Evolutionary conservation across 2,329 filamentous ascomycete species (phyloP), one percentile per base, ranked within the genome.

Genomic region (Magnaporthiopsis incrustans): DNA sequence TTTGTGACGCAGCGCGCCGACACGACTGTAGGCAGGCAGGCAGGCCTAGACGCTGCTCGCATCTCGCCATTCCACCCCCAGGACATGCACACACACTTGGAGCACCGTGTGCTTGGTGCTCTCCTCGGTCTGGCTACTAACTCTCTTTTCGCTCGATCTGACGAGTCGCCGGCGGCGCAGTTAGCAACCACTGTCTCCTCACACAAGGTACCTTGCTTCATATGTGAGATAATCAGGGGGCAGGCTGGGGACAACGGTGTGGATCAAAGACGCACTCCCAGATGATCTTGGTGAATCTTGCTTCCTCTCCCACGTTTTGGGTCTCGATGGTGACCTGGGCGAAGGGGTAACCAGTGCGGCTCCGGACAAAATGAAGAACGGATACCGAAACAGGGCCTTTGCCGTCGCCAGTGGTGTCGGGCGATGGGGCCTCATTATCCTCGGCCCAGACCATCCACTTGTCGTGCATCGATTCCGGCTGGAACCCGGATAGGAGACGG

Each of bases 91-190:
- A 25, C 58, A 60, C 10, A 35, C 58, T 14, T 35, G 27, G 15
- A 60, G 58, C 18, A 60, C 58, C 15, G 14, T 60, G 8, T 35
- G 10, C 32, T 60, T 60, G 27, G 58, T 27, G 10, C 32, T 35
- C 18, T 60, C 15, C n/a, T 60, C 58, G 6, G 27, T 60, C 32
- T 60, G 58, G 32, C 25, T 32, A 6, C 32, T 25, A 12, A 35
- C 32, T 60, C 58, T 60, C 58, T 38, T 32, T 18, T 60, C 58
- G 22, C 58, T 35, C n/a, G 58, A 60, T 15, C 58, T 60, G 38
- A 18, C 38, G 6, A 44, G 5, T 3, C 14, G 18, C 1, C 15
- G 38, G 15, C 33, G 4, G 8, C 11, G 33, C 14, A 44, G 15
- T 60, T 3, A 32, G 58, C 58, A n/a, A 32, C 2, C 38, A 32